Base-by-base conservation (phyloP, 306 rosid species). In the barrel medic (Medicago truncatula) region DNA sequence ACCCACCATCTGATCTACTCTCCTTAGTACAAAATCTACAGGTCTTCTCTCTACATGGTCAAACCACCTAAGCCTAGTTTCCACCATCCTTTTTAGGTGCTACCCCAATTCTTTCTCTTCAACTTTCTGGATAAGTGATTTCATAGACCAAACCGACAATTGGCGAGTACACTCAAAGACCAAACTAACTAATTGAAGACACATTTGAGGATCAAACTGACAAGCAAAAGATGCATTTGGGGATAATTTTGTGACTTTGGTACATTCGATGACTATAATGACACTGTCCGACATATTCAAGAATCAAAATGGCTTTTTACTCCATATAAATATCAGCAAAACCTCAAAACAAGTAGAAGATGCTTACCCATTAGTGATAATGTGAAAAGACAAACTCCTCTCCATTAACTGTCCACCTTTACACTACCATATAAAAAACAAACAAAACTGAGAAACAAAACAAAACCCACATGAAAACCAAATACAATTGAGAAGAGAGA, bases 331-430 rank as follows among this genome's bases (percentile, higher is more conserved):
- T n/a, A 43, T 70, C 31, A 23, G 56, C 65, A 49, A 39, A 67
- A 16, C 31, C 21, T 31, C 20, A 73, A 71, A 66, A 31, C 52
- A 57, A 69, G 70, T 77, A 58, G 50, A 77, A 74, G 69, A 70
- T 66, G 69, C 76, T 75, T 85, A 87, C 98, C 90, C 82, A 75
- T 88, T 85, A 71, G 83, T 70, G 67, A 88, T 77, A 53, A 94
- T 89, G 83, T 94, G 92, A 75, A 94, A 79, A 71, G 98, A 94
- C 78, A 94, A 88, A 81, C 96, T 94, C 86, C 93, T 91, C 89
- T 90, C 90, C 89, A 81, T 63, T 58, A 83, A 82, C 15, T 49
- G 69, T 68, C 98, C 98, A 60, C 98, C 96, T 67, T 87, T 86
- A 87, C 98, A 94, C 98, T 94, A 77, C 43, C 40, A 70, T 36